Base-by-base conservation (phyloP, 345 rosid species). In the Salix brachista region DNA sequence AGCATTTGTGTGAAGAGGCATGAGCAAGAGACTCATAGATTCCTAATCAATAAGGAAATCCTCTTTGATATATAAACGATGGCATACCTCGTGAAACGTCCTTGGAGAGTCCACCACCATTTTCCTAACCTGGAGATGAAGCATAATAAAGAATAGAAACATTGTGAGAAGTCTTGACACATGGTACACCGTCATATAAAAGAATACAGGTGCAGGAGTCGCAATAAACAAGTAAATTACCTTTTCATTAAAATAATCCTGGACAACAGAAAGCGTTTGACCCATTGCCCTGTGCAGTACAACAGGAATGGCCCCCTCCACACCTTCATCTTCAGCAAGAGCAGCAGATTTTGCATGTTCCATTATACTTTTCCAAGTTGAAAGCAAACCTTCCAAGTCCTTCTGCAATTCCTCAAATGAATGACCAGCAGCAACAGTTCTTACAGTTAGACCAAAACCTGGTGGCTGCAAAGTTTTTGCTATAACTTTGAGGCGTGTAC, bases 251-350 rank as follows among this genome's bases (percentile, higher is more conserved):
- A 95, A 95, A 84, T 93, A 91, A 85, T 93, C 99, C 86, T 91
- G 99, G 58, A 91, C 99, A 84, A 95, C 92, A 60, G 98, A 93
- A 76, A 95, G 93, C 8, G 98, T 95, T 90, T 95, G 97, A 80
- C 90, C 99, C 98, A 91, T 93, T 68, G 99, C 97, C 84, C 93
- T 87, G 84, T 95, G 98, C 75, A 95, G 82, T 74, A 95, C 85
- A 76, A 84, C 91, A 60, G 98, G 99, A 79, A 92, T 78, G 41
- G 99, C 94, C 67, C 97, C 98, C 80, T 93, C 93, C 72, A 91
- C 89, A 69, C 99, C 97, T 90, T 91, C 96, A 84, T 93, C 98
- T 67, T 98, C 95, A 71, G 99, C 98, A 83, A 93, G 98, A 77
- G 99, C 88, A 41, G 97, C 85, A 79, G 97, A 91, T 84, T 90